Evolutionary conservation across 441 rosid genomes (phyloP), one percentile per base, ranked within the genome.

Genomic region (Populus hybrid): DNA sequence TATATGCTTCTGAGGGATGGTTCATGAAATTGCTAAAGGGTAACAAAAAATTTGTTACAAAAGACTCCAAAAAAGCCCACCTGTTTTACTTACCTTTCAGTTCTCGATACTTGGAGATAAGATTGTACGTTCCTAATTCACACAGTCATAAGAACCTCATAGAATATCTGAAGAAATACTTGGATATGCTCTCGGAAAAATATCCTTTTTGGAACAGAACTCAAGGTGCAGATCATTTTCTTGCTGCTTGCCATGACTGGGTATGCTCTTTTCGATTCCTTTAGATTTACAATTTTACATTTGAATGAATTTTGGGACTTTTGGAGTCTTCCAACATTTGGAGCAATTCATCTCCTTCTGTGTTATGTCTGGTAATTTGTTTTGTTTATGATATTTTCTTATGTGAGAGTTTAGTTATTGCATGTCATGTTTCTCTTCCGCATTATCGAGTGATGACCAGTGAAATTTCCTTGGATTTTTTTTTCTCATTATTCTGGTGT

Each of bases 191-290:
- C 56, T 80, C 90, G 11, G 85, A 89, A 36, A 93, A 87, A 81
- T 86, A 95, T 84, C 82, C 81, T 73, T 93, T 87, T 89, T 95
- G 99, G 99, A 95, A 92, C 77, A 87, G 90, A 86, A 93, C 98
- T 29, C 88, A 79, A 69, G 98, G 99, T 75, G 87, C 92, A 9
- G 99, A 95, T 83, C 99, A 95, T 82, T 95, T 95, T 75, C 90
- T 95, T 1, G 98, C 87, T n/a, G 97, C 99, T 86, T 95, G 98
- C 85, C 99, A 95, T 77, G 99, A 95, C 80, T 95, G 97, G 99
- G 99, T 93, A 87, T 71, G 83, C 69, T 78, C 79, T 74, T 70
- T 28, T 20, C 68, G 45, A 68, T 71, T 71, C 35, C 59, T 42
- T 68, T 45, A 14, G 38, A 66, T 75, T 42, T 21, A n/a, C 18